These are phyloP conservation scores for Phaffia rhodozyma DNA, from an alignment of 1,284 basidiomycete species.

Conservation along the genomic window DNA sequence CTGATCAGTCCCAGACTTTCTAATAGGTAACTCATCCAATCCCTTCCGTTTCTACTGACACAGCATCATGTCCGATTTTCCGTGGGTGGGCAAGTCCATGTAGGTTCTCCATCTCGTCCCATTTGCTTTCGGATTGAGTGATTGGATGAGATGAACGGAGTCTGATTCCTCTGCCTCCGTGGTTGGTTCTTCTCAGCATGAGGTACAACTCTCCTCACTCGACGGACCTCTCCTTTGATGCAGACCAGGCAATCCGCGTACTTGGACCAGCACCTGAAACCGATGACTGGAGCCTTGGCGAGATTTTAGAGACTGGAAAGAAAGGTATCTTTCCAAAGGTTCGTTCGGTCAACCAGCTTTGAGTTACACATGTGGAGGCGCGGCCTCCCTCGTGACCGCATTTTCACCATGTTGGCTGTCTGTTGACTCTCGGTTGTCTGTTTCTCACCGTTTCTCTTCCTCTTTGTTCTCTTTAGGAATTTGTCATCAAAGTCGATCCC, in stretches of 20 bases:
- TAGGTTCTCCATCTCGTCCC: not conserved
- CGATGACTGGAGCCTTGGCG: not conserved
- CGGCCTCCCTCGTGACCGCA: too few relatives aligned
- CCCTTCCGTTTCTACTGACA: too few relatives aligned
- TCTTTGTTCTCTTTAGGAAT: not conserved
- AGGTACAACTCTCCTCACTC: not conserved
- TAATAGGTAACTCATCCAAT: too few relatives aligned
- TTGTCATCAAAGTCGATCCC: slow-evolving; percentile 6
- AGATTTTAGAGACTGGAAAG: not conserved
- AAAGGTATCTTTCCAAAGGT: slow-evolving; percentile 14
- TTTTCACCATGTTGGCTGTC: not conserved
- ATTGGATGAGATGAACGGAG: too few relatives aligned
- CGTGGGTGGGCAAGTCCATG: slow-evolving; percentile 11
- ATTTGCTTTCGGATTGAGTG: too few relatives aligned
- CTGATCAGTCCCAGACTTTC: too few relatives aligned
- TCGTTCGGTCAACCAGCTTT: not conserved
- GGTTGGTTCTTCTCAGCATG: not conserved
- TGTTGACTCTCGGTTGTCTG: not conserved
- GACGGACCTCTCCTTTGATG: slow-evolving; percentile 10
- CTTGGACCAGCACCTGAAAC: not conserved
- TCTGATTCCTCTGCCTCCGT: not conserved
- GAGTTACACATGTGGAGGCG: not conserved
- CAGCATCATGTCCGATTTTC: slow-evolving; percentile 7
- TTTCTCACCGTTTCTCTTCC: not conserved
- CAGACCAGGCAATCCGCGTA: not conserved